Conservation (phyloP, 2,329 filamentous ascomycete species). For the Orbilia ellipsospora region DNA sequence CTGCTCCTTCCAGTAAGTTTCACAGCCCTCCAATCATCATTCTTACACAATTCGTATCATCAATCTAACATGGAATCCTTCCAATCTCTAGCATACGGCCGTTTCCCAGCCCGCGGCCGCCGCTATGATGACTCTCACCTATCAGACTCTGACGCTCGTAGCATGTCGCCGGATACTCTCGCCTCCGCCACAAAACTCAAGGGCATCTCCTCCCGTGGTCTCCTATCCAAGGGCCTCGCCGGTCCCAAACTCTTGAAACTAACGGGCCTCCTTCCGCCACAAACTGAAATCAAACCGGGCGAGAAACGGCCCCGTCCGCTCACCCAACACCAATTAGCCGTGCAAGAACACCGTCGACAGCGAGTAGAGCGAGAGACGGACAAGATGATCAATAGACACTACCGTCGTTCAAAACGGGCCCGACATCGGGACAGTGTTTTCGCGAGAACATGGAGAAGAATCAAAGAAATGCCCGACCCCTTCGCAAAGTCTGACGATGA, state of each 20-base stretch:
- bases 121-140: slow-evolving; percentile 48
- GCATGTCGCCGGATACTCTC: slow-evolving; percentile 46
- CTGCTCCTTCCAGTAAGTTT: slow-evolving; percentile 50
- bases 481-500: slow-evolving; percentile 75
- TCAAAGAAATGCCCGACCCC: slow-evolving; percentile 69
- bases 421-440: slow-evolving; percentile 75
- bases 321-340: slow-evolving; percentile 83
- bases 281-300: slow-evolving; percentile 66
- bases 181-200: slow-evolving; percentile 29
- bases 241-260: slow-evolving; percentile 46
- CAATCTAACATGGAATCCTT: background rate
- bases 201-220: slow-evolving; percentile 40
- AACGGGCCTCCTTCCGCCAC: slow-evolving; percentile 23
- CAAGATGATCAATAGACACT: slow-evolving; percentile 66
- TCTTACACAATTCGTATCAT: background rate
- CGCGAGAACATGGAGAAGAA: slow-evolving; percentile 73
- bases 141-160: slow-evolving; percentile 49
- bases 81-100: slow-evolving; percentile 35
- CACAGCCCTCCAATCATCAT: background rate
- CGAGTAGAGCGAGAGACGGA: slow-evolving; percentile 85
- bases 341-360: slow-evolving; percentile 80
- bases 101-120: slow-evolving; percentile 47
- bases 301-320: slow-evolving; percentile 75
- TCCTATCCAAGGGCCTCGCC: slow-evolving; percentile 48
- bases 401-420: slow-evolving; percentile 66